Evolutionary conservation across 345 rosid genomes (phyloP).

Genomic region (Eucalyptus tenuipes): DNA sequence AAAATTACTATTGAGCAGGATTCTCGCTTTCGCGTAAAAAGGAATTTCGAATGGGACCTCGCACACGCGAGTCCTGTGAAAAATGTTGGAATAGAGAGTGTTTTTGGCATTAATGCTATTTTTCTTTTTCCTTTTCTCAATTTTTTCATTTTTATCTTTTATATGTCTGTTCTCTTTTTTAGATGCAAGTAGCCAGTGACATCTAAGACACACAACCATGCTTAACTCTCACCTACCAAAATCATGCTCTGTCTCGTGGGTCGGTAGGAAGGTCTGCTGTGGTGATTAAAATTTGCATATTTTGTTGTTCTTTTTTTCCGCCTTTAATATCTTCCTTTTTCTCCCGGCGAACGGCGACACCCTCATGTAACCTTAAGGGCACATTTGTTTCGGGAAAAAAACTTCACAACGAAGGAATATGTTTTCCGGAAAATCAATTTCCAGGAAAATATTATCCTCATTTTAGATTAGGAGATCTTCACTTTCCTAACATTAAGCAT

Average conservation of each 20-base stretch:
- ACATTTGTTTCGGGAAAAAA: accelerated
- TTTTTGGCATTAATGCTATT: background rate
- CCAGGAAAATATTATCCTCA: background rate
- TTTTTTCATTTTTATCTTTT: background rate
- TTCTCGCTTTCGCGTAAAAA: background rate
- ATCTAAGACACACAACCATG: background rate
- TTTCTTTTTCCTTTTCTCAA: background rate
- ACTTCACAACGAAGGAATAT: background rate
- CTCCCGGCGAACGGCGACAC: accelerated
- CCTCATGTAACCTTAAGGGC: background rate
- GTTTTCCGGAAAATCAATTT: background rate
- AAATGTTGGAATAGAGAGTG: background rate
- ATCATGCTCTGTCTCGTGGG: background rate
- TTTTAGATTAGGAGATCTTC: background rate
- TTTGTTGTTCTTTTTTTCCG: background rate
- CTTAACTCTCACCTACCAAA: background rate
- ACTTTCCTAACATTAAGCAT: background rate
- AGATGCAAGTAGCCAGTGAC: background rate
- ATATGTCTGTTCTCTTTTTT: background rate
- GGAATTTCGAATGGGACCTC: background rate
- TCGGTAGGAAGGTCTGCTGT: background rate
- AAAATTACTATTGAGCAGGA: background rate
- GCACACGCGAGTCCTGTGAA: background rate
- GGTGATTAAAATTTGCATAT: background rate
- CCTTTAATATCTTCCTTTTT: background rate